phyloP scores from a whole-genome alignment of 2,329 filamentous ascomycete genomes.

The Lasiodiplodia gonubiensis region DNA sequence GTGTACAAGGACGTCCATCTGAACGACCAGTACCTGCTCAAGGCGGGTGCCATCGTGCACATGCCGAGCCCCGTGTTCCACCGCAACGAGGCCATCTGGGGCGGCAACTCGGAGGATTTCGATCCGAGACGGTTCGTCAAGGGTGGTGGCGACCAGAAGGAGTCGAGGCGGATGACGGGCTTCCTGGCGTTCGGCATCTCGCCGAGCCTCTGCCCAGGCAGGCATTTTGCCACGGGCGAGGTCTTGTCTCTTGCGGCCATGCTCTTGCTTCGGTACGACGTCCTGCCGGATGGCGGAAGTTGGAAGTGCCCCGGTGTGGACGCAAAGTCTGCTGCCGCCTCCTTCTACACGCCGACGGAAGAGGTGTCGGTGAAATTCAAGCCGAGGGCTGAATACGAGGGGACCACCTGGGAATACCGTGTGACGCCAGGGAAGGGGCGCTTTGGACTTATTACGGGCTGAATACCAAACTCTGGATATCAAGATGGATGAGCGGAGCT shows the following conservation, averaged over 20 bases:
- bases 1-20: constrained; percentile 46
- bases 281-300: constrained; percentile 33
- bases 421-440: not conserved
- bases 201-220: constrained; percentile 44
- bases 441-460: not conserved
- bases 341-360: not conserved
- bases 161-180: constrained; percentile 34
- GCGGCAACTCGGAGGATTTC: constrained; percentile 39
- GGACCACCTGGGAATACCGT: not conserved
- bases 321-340: not conserved
- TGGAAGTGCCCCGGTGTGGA: constrained; percentile 34
- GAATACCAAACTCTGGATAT: no score
- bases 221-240: constrained; percentile 46
- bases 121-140: constrained; percentile 42
- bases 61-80: constrained; percentile 45
- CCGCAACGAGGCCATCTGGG: constrained; percentile 42
- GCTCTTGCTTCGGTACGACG: constrained; percentile 43
- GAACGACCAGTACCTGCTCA: constrained; percentile 42
- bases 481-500: no score
- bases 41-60: constrained; percentile 44
- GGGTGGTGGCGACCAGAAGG: constrained; percentile 27
- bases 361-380: not conserved
- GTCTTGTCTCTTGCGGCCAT: constrained; percentile 43
- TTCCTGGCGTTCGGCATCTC: constrained; percentile 47
- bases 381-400: not conserved